Conservation (phyloP, 768 basidiomycete species). For the Lactarius pseudohatsudake region DNA sequence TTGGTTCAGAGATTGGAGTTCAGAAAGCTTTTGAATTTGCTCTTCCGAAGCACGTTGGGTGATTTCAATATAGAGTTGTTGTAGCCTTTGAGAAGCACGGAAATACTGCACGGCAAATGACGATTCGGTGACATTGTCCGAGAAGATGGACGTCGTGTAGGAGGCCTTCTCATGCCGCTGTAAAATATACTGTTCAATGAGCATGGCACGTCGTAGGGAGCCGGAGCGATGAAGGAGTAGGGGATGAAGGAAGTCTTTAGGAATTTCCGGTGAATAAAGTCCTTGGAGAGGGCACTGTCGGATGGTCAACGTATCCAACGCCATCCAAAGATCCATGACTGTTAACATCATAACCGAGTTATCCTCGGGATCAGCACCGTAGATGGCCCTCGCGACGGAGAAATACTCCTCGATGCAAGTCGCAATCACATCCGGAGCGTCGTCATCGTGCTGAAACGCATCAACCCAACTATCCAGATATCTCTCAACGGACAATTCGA, state of each 20-base stretch:
- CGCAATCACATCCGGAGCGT: background rate
- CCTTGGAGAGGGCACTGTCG: background rate
- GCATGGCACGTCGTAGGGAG: background rate
- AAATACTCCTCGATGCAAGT: constrained; percentile 11
- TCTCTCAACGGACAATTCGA: background rate
- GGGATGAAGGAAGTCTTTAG: background rate
- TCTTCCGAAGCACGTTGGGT: background rate
- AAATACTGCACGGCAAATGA: background rate
- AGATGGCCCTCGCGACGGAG: background rate
- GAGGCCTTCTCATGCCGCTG: background rate
- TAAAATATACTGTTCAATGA: background rate
- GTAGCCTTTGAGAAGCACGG: background rate
- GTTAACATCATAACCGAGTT: constrained; percentile 28
- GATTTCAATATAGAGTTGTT: constrained; percentile 1
- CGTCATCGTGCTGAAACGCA: background rate
- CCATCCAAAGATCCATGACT: constrained; percentile 48
- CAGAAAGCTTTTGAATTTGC: background rate
- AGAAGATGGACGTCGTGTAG: background rate
- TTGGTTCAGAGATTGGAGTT: background rate
- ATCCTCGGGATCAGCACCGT: constrained; percentile 6
- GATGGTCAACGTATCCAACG: background rate
- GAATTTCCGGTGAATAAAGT: background rate
- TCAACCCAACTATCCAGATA: background rate
- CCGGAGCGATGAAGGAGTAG: background rate
- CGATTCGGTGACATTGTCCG: background rate